Base-by-base conservation (phyloP, 306 rosid genomes). In the Quercus engelmannii region DNA sequence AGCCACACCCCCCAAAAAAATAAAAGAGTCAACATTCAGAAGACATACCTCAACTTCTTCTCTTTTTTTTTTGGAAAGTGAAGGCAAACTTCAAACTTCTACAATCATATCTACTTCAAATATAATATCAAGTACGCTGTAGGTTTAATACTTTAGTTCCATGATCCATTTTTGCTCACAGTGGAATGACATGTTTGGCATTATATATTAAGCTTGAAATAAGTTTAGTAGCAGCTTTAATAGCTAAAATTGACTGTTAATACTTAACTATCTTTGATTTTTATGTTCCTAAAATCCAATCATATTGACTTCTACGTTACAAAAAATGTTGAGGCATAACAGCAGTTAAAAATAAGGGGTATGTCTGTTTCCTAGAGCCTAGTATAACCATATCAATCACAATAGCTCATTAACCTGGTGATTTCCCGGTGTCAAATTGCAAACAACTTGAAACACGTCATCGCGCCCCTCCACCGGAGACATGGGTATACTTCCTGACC, bases 381-480 rank as follows among this genome's bases (percentile, higher is more conserved):
- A 26, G 25, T 20, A 57, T 35, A 20, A 69, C 5, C 43, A 26
- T 21, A 4, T 68, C 65, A 84, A 61, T 70, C 73, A 83, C 6
- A 74, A 56, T 72, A 68, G 78, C 41, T 80, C 64, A 75, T 77
- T 58, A 85, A 93, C 98, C 98, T 93, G 93, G 63, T 93, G 94
- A 78, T 82, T 82, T 68, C 98, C 98, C 20, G 98, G 97, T 61
- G 85, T 84, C 51, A 93, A 82, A 87, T 83, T 87, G 84, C 94
- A 93, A 85, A 88, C 75, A 83, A 88, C 98, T 85, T 93, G 98
- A 88, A 93, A 91, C 17, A 87, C 88, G 33, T 90, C 76, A 69
- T 94, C 92, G 74, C 81, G 82, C 51, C 98, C 98, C 80, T 93
- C 98, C 86, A 90, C 79, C 31, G 88, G 94, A 78, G 92, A 81